These are phyloP conservation scores for Fusarium torreyae DNA, from an alignment of 2,329 filamentous ascomycete genomes.

Conservation along the genomic window DNA sequence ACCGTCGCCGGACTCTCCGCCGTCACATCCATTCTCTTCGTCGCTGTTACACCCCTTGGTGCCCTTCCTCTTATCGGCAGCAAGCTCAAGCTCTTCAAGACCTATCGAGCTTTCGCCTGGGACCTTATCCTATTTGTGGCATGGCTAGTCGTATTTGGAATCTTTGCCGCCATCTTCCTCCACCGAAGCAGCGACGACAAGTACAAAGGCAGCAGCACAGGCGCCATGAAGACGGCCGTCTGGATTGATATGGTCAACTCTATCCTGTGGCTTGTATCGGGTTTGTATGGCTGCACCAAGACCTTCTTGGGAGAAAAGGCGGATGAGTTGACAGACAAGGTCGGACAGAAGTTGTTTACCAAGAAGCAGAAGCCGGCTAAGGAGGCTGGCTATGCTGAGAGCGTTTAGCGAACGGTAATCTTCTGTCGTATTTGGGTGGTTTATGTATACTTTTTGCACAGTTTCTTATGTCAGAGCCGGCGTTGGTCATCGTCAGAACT, in stretches of 20 bases:
- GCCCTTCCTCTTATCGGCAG: constrained; percentile 54
- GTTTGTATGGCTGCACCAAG: constrained; percentile 59
- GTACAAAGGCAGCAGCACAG: constrained; percentile 61
- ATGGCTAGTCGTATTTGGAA: constrained; percentile 79
- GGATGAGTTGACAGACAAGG: constrained; percentile 57
- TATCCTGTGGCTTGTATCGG: constrained; percentile 73
- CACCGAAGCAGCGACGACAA: constrained; percentile 67
- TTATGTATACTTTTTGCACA: neutral
- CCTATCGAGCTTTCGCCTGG: constrained; percentile 62
- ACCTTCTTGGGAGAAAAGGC: constrained; percentile 60
- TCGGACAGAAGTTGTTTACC: constrained; percentile 57
- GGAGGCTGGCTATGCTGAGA: constrained; percentile 49
- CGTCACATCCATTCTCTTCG: constrained; percentile 64
- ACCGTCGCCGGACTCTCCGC: constrained; percentile 69
- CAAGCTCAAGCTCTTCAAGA: constrained; percentile 55
- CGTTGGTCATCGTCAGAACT: constrained; percentile 17
- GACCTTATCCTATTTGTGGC: constrained; percentile 61
- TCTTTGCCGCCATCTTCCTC: constrained; percentile 81
- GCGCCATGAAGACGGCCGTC: constrained; percentile 77
- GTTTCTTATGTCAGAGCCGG: constrained; percentile 36
- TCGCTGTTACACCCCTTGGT: constrained; percentile 56
- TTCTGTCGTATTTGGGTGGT: neutral
- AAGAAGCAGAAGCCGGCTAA: constrained; percentile 52
- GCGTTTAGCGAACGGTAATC: constrained; percentile 42
- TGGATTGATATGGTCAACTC: constrained; percentile 80